A percentile compares a stretch with the other conserved stretches of the same genome.
Conservation (phyloP, 2,329 filamentous ascomycete species). For the Alternaria novae-zelandiae region DNA sequence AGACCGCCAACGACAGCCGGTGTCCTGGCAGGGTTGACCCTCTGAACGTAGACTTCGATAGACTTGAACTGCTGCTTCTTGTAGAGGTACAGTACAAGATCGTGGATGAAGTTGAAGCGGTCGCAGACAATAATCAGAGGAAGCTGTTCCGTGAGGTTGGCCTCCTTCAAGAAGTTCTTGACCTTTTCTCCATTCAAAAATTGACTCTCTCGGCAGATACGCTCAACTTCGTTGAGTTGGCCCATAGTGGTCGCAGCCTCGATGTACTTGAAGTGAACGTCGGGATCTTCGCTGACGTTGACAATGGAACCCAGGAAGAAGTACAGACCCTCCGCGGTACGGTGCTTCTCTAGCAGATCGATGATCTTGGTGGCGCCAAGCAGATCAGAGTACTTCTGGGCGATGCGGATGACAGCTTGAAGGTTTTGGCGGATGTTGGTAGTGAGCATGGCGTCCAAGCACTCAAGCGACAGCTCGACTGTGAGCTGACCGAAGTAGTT, state of each 20-base stretch:
- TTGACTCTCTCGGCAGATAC: constrained; percentile 87
- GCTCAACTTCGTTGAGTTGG: constrained; percentile 94
- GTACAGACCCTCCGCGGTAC: constrained; percentile 94
- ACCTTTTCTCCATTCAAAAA: constrained; percentile 86
- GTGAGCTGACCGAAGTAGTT: constrained; percentile 94
- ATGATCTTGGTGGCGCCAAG: constrained; percentile 87
- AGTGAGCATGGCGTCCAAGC: constrained; percentile 95
- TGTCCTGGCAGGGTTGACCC: constrained; percentile 89
- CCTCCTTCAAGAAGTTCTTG: constrained; percentile 99
- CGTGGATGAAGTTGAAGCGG: constrained; percentile 98
- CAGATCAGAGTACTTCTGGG: constrained; percentile 97
- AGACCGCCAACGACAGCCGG: constrained; percentile 92
- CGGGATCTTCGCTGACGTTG: constrained; percentile 91
- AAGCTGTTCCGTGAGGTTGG: constrained; percentile 87
- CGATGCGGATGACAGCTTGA: constrained; percentile 91
- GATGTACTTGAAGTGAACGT: constrained; percentile 99
- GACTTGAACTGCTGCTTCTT: constrained; percentile 99
- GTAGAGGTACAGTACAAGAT: constrained; percentile 94
- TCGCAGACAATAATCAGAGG: constrained; percentile 98
- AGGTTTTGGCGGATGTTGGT: constrained; percentile 96
- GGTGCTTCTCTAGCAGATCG: constrained; percentile 95
- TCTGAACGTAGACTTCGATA: constrained; percentile 97
- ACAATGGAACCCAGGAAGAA: constrained; percentile 98
- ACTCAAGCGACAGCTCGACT: constrained; percentile 92
- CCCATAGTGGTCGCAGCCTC: constrained; percentile 94